These are phyloP conservation scores for Auricularia heimuer DNA, from an alignment of 768 basidiomycete species.

Conservation along the genomic window DNA sequence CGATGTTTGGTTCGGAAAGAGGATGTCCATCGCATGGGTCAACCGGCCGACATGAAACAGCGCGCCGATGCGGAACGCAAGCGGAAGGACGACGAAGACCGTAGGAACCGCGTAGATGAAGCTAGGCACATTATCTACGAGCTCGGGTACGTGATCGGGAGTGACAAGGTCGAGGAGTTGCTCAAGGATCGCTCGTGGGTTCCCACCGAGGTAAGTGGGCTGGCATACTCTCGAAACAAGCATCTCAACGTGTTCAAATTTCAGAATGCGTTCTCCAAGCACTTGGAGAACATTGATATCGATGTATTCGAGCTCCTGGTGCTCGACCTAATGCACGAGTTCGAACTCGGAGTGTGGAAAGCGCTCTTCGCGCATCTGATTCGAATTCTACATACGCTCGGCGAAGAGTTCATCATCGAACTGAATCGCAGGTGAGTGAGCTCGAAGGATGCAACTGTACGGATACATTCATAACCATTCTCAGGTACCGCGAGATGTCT, in stretches of 20 bases:
- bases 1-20: constrained; percentile 24
- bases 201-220: background rate
- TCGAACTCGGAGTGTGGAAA: constrained; percentile 19
- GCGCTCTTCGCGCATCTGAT: constrained; percentile 16
- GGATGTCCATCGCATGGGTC: constrained; percentile 23
- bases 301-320: constrained; percentile 16
- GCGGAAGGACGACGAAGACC: constrained; percentile 11
- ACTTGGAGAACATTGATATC: constrained; percentile 13
- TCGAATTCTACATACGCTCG: constrained; percentile 12
- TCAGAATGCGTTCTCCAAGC: constrained; percentile 29
- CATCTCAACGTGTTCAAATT: background rate
- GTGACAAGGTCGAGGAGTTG: background rate
- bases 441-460: constrained; percentile 8
- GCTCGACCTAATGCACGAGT: constrained; percentile 17
- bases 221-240: too few relatives aligned
- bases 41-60: constrained; percentile 7
- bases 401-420: constrained; percentile 4
- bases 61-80: background rate
- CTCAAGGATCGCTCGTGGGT: background rate
- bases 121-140: constrained; percentile 2
- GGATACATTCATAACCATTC: background rate
- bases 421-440: constrained; percentile 13
- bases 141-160: background rate
- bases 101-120: constrained; percentile 5
- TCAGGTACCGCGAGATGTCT: constrained; percentile 5